Base-by-base conservation (phyloP, 345 rosid genomes). In the Populus euphratica region DNA sequence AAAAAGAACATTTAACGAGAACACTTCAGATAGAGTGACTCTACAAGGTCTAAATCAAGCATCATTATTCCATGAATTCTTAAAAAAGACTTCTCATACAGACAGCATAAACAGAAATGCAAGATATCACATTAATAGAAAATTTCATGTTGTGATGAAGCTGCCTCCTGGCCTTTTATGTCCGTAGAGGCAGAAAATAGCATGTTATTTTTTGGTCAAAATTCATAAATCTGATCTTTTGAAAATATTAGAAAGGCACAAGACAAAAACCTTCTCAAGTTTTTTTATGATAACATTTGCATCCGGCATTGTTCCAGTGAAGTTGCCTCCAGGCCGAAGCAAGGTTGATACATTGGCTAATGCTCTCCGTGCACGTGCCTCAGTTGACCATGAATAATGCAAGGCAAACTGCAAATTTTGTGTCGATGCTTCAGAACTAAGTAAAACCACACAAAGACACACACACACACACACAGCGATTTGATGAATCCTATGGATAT, bases 281-380 rank as follows among this genome's bases (percentile, higher is more conserved):
- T 96, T 96, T 83, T 91, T 91, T 1, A 96, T 65, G 59, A 96
- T 91, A 68, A 96, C 99, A 85, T 93, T 93, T 56, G 97, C 98
- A 87, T 93, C 99, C 74, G 98, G 98, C 99, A 93, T 96, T 49
- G 99, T 92, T 80, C 99, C 97, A 13, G 93, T 90, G 84, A 93
- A 92, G 41, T 84, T 88, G 71, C 99, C 98, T 76, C 99, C 97
- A 0, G 99, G 98, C 70, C 97, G 96, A 81, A 96, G 99, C 78
- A 96, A 81, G 77, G 97, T 91, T 41, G 99, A 93, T 52, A 94
- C 90, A 82, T 96, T 96, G 70, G 97, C 94, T 86, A 96, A 86
- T 72, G 99, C 98, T 79, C 94, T 90, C 23, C 97, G 87, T 56
- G 97, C 99, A 65, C 93, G 94, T 73, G 93, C 91, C 82, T 92